phyloP scores from a whole-genome alignment of 768 basidiomycete species.

The Naganishia vaughanmartiniae region DNA sequence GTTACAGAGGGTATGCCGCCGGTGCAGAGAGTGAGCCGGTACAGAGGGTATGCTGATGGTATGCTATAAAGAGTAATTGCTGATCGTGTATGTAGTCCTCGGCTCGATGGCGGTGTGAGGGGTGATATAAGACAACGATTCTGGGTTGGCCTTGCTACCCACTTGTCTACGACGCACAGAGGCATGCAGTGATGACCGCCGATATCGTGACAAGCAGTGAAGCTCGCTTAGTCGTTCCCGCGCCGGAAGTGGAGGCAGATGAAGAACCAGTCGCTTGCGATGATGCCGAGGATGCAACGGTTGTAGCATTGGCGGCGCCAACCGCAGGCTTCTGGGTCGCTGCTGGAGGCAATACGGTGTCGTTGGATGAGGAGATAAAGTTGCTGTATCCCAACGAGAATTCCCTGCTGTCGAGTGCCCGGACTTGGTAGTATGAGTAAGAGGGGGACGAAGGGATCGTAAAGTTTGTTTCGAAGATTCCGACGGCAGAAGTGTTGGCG shows the following conservation, averaged over 20 bases:
- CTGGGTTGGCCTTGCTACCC: not conserved
- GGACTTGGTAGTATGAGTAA: slow-evolving; percentile 28
- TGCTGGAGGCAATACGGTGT: not conserved
- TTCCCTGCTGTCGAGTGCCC: slow-evolving; percentile 5
- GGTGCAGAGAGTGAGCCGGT: too few species aligned
- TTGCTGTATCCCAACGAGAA: slow-evolving; percentile 11
- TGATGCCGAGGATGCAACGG: not conserved
- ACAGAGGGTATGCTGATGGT: not conserved
- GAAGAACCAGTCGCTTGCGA: not conserved
- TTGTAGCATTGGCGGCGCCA: slow-evolving; percentile 7
- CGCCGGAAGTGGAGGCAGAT: not conserved
- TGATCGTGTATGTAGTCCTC: not conserved
- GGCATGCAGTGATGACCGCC: not conserved
- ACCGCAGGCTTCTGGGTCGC: slow-evolving; percentile 3
- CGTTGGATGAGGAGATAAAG: slow-evolving; percentile 10
- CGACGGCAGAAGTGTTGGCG: slow-evolving; percentile 29
- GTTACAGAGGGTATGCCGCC: not conserved
- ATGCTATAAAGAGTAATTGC: not conserved
- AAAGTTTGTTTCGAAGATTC: slow-evolving; percentile 36
- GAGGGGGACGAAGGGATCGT: not conserved
- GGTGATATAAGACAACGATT: not conserved
- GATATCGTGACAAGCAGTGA: not conserved
- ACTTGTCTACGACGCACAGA: not conserved
- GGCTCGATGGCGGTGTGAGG: not conserved
- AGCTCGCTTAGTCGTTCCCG: too few species aligned